Evolutionary conservation across 2,329 filamentous ascomycete species (phyloP), one percentile per base, ranked within the genome.

Genomic region (Colletotrichum gloeosporioides): DNA sequence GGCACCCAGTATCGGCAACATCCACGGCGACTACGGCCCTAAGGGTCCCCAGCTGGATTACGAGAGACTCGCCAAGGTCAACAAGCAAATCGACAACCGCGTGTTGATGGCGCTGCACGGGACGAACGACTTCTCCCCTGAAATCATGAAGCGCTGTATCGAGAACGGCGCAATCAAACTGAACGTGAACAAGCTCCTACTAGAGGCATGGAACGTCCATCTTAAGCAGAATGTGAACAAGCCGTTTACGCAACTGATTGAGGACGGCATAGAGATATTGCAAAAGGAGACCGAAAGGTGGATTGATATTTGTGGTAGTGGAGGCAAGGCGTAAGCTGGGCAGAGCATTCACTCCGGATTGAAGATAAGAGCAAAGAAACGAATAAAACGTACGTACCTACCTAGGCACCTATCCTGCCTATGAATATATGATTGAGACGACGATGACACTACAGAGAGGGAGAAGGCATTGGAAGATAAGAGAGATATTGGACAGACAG

Each of bases 1-100:
- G 16, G 94, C 94, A 4, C 94, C 94, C 1, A 93, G 93, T 1
- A 95, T 95, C 84, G 94, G 94, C 5, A 95, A 95, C 80, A 92
- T 95, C 61, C 94, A 95, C 84, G 94, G 94, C 8, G 91, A 92
- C 79, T 95, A 95, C 83, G 93, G 93, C 0, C 89, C 91, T 1
- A 85, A 90, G 18, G 93, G 93, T 0, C 91, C 92, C 29, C 87
- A 89, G 81, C 83, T 94, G 22, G 92, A 94, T 80, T 93, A 91
- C 81, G 90, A 85, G 32, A 81, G 86, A 4, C 83, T 91, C 4
- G 81, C 85, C n/a, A 82, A 69, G 75, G 84, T 89, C 79, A 85
- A 86, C 8, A 73, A 64, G 32, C 73, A 76, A 29, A 69, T 76
- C 9, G 16, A 65, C 16, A 61, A 53, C 3, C 73, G 73, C 5